phyloP scores from a whole-genome alignment of 176 grass and related monocot genomes.

The Bothriochloa decipiens region DNA sequence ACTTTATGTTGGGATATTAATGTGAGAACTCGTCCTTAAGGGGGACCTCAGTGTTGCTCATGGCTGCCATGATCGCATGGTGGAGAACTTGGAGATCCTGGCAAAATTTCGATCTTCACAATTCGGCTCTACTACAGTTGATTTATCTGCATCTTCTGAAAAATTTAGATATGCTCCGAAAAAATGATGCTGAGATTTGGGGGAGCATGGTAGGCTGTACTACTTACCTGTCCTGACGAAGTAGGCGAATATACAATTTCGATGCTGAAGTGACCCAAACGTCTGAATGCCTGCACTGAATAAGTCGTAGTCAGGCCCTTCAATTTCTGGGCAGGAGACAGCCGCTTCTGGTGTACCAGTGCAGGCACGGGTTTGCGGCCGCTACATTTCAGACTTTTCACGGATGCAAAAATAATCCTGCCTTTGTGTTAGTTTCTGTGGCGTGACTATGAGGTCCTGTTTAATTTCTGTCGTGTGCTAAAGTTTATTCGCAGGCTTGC shows the following conservation, averaged over 20 bases:
- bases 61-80: slow-evolving; percentile 18
- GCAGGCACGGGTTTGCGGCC: not conserved
- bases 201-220: not conserved
- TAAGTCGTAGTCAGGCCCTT: slow-evolving; percentile 13
- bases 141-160: too few species aligned
- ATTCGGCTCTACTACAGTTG: not conserved
- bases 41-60: not conserved
- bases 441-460: not conserved
- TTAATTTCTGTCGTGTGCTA: too few species aligned
- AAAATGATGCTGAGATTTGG: not conserved
- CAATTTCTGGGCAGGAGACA: slow-evolving; percentile 10
- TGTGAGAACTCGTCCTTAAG: not conserved
- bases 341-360: not conserved
- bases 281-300: slow-evolving; percentile 28
- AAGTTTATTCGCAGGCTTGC: too few species aligned
- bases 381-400: too few species aligned
- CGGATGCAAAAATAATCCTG: too few species aligned
- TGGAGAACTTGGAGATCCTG: not conserved
- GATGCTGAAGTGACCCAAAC: not conserved
- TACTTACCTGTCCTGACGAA: not conserved
- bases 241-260: not conserved
- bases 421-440: not conserved
- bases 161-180: too few species aligned
- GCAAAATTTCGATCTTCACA: not conserved
- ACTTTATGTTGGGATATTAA: not conserved